Evolutionary conservation across 768 basidiomycete species (phyloP).

Genomic region (Jaapia argillacea): DNA sequence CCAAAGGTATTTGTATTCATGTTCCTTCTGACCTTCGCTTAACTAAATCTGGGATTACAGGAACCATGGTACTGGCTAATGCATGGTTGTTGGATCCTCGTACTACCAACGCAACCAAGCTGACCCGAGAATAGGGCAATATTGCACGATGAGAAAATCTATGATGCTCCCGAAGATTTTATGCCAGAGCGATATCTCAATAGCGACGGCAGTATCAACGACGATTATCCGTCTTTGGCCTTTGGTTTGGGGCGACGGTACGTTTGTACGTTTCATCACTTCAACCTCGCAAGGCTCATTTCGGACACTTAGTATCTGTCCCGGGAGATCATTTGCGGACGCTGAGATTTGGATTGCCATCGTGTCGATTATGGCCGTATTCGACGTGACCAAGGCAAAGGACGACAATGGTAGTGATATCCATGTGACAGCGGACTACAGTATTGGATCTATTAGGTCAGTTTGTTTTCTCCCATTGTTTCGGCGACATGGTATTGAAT

Average conservation of each 20-base stretch:
- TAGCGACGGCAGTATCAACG: too few relatives aligned
- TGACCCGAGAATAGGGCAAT: neutral
- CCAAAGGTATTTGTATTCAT: slow-evolving; percentile 7
- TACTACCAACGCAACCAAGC: too few relatives aligned
- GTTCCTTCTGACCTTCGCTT: too few relatives aligned
- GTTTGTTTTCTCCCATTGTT: slow-evolving; percentile 4
- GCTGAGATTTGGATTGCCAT: slow-evolving; percentile 21
- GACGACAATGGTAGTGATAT: slow-evolving; percentile 15
- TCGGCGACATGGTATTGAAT: neutral
- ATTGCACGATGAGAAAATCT: neutral
- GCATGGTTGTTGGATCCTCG: too few relatives aligned
- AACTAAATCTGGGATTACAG: too few relatives aligned
- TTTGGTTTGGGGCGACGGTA: neutral
- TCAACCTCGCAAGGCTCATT: neutral
- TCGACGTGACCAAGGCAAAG: slow-evolving; percentile 12
- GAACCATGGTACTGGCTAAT: too few relatives aligned
- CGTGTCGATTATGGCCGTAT: slow-evolving; percentile 16
- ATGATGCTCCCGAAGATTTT: neutral
- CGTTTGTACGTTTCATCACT: neutral
- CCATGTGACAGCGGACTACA: slow-evolving; percentile 19
- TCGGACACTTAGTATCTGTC: neutral
- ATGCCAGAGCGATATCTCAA: neutral
- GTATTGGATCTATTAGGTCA: slow-evolving; percentile 21
- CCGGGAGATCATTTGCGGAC: slow-evolving; percentile 21
- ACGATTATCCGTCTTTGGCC: neutral